These are phyloP conservation scores for Stemphylium lycopersici DNA, from an alignment of 2,329 filamentous ascomycete genomes.

Conservation along the genomic window DNA sequence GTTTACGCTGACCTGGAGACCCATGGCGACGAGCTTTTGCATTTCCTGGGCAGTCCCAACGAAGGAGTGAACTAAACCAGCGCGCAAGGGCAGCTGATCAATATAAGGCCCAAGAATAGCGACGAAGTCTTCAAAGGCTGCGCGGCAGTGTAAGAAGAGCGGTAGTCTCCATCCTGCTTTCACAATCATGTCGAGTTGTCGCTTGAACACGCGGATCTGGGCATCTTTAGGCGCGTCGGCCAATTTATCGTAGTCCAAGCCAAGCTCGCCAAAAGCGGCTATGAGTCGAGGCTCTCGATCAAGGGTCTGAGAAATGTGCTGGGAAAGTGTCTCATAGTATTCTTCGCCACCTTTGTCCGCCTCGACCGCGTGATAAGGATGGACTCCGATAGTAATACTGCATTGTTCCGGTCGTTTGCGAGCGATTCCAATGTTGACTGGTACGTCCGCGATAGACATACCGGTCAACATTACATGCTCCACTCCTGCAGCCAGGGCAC, in stretches of 20 bases:
- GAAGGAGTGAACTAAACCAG: conserved; percentile 51
- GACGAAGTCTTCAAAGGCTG: conserved; percentile 54
- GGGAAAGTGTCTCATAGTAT: conserved; percentile 35
- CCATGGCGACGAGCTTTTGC: conserved; percentile 46
- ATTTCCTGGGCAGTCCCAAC: conserved; percentile 52
- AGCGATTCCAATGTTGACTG: conserved; percentile 32
- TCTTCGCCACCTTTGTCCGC: conserved; percentile 43
- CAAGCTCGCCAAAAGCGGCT: conserved; percentile 58
- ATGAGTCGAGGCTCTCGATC: conserved; percentile 34
- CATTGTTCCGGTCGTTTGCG: conserved; percentile 38
- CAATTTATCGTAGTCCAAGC: conserved; percentile 58
- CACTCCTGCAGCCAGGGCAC: conserved; percentile 46
- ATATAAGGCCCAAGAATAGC: conserved; percentile 51
- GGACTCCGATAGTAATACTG: conserved; percentile 57
- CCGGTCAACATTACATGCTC: conserved; percentile 48
- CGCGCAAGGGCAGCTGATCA: conserved; percentile 38
- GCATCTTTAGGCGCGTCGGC: conserved; percentile 51
- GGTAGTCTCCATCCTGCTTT: conserved; percentile 45
- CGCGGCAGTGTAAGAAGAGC: conserved; percentile 52
- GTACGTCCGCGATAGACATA: conserved; percentile 52
- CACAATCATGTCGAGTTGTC: conserved; percentile 52
- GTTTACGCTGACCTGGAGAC: conserved; percentile 57
- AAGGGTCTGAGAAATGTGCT: conserved; percentile 27
- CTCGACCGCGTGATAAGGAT: conserved; percentile 58
- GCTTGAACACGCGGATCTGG: conserved; percentile 51